phyloP scores from a whole-genome alignment of 345 rosid genomes.

The Hibiscus tridactylites region DNA sequence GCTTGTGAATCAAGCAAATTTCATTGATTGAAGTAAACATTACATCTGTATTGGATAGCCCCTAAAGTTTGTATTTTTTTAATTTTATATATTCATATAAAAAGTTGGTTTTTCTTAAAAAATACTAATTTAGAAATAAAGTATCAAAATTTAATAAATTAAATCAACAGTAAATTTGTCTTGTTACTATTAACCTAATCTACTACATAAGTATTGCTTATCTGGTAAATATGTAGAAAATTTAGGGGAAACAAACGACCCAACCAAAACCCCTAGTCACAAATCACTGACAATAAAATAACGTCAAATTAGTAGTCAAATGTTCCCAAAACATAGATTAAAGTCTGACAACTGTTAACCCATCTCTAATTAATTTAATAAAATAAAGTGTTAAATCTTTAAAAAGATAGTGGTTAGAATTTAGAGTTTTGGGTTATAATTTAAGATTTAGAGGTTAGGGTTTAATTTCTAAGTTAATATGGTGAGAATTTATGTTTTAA shows the following conservation, averaged over 20 bases:
- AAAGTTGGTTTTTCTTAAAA: neutral
- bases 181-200: neutral
- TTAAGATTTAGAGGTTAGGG: too few relatives aligned
- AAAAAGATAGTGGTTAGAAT: too few relatives aligned
- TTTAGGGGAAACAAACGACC: neutral
- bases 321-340: neutral
- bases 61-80: neutral
- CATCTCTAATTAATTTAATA: too few relatives aligned
- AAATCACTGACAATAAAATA: too few relatives aligned
- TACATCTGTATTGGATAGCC: neutral
- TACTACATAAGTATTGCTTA: neutral
- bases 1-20: neutral
- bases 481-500: too few relatives aligned
- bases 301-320: neutral
- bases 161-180: neutral
- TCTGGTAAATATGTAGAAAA: neutral
- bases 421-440: too few relatives aligned
- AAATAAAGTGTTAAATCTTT: too few relatives aligned
- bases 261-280: too few relatives aligned
- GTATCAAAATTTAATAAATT: neutral
- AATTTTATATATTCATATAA: too few relatives aligned
- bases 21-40: neutral
- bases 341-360: neutral
- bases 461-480: too few relatives aligned
- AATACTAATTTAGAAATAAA: neutral